A percentile compares a stretch with the other conserved stretches of the same genome.
Conservation (phyloP, 306 rosid species). For the Coriaria nepalensis region DNA sequence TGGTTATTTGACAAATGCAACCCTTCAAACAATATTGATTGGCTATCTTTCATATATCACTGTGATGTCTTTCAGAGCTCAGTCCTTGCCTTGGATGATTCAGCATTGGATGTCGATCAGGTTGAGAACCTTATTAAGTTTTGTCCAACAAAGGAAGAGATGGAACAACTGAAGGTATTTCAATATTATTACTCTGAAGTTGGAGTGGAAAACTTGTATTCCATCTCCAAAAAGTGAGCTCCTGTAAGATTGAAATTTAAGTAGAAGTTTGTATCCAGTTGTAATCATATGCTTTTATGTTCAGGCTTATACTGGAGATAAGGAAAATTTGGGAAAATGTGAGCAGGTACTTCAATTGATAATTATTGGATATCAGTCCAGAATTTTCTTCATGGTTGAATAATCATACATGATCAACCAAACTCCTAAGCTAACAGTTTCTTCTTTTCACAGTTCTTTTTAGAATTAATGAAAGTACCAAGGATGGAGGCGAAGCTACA, state of each 20-base stretch:
- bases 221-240: constrained; percentile 3
- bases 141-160: constrained; percentile 94
- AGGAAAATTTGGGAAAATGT: constrained; percentile 85
- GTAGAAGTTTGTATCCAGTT: constrained; percentile 16
- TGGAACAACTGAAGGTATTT: constrained; percentile 68
- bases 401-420: too few relatives aligned
- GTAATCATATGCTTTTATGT: constrained; percentile 16
- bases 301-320: constrained; percentile 72
- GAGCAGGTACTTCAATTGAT: too few relatives aligned
- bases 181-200: constrained; percentile 2
- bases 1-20: too few relatives aligned
- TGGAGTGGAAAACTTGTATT: neutral
- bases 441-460: constrained; percentile 41
- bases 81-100: constrained; percentile 76
- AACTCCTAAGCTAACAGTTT: neutral
- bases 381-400: too few relatives aligned
- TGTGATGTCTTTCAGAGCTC: constrained; percentile 37
- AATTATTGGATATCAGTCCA: too few relatives aligned
- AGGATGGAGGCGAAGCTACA: constrained; percentile 81
- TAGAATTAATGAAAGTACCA: constrained; percentile 88
- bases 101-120: constrained; percentile 66
- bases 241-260: neutral
- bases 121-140: constrained; percentile 95
- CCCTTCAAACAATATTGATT: neutral
- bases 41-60: constrained; percentile 12